Evolutionary conservation across 345 rosid species (phyloP).

Genomic region (Eutrema japonicum): DNA sequence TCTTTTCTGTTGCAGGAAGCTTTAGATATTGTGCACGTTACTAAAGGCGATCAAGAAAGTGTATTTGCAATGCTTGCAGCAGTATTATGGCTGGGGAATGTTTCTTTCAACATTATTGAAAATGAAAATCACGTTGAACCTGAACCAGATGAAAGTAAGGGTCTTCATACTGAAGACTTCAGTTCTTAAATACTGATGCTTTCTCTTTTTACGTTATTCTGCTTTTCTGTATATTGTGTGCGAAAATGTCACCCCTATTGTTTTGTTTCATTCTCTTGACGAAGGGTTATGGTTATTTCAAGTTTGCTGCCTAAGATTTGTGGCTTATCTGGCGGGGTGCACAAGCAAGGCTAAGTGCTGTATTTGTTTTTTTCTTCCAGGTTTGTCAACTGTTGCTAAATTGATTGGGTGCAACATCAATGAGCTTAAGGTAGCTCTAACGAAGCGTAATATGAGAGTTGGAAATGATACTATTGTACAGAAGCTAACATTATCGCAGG

Average conservation of each 20-base stretch:
- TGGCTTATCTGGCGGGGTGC: constrained; percentile 24
- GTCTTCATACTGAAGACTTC: background rate
- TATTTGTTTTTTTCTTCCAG: constrained; percentile 49
- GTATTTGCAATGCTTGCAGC: constrained; percentile 97
- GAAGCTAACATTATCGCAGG: constrained; percentile 88
- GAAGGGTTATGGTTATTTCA: constrained; percentile 18
- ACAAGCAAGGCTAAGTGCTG: constrained; percentile 21
- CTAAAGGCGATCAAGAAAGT: constrained; percentile 92
- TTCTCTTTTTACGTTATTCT: constrained; percentile 17
- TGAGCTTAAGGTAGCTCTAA: constrained; percentile 75
- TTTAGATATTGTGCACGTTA: constrained; percentile 82
- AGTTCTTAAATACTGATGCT: background rate
- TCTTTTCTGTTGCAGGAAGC: constrained; percentile 72
- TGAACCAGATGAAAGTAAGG: constrained; percentile 78
- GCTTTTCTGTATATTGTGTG: constrained; percentile 9
- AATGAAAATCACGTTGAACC: constrained; percentile 92
- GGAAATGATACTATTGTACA: constrained; percentile 86
- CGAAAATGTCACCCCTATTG: constrained; percentile 15
- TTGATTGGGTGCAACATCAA: constrained; percentile 73
- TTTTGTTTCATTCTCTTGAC: constrained; percentile 25
- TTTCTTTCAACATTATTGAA: constrained; percentile 75
- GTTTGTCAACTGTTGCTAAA: constrained; percentile 68
- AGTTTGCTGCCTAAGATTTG: constrained; percentile 5
- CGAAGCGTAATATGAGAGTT: constrained; percentile 92
- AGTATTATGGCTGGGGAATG: constrained; percentile 91